Conservation (phyloP, 345 rosid genomes). For the Leavenworthia alabamica region DNA sequence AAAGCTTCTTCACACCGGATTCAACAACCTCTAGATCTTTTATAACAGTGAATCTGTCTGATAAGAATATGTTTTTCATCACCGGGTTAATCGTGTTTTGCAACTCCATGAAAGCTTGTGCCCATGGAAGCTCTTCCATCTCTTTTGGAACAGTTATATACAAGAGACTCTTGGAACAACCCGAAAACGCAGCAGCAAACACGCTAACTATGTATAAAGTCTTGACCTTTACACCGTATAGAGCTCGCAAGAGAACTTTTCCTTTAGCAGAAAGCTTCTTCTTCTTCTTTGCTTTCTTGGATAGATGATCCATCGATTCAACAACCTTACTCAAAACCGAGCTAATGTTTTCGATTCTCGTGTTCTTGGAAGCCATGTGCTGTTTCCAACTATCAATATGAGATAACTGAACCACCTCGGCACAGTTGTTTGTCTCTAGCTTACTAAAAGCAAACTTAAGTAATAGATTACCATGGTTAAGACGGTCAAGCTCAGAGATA, state of each 20-base stretch:
- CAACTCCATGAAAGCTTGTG: constrained; percentile 46
- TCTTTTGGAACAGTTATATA: constrained; percentile 37
- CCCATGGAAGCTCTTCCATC: constrained; percentile 47
- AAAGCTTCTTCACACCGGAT: constrained; percentile 43
- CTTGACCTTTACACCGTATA: constrained; percentile 69
- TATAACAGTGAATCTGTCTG: constrained; percentile 31
- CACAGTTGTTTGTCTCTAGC: constrained; percentile 41
- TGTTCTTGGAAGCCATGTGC: constrained; percentile 48
- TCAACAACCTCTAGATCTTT: constrained; percentile 61
- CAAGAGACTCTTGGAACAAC: constrained; percentile 42
- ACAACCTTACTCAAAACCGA: constrained; percentile 43
- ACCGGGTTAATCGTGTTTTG: constrained; percentile 41
- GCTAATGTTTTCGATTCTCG: constrained; percentile 42
- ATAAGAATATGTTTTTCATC: constrained; percentile 39
- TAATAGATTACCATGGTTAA: constrained; percentile 63
- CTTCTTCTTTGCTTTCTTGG: constrained; percentile 51
- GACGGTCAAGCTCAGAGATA: constrained; percentile 59
- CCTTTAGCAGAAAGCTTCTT: constrained; percentile 60
- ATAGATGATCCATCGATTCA: constrained; percentile 32
- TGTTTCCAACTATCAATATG: constrained; percentile 62
- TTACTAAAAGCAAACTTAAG: constrained; percentile 61
- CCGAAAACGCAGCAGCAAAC: constrained; percentile 65
- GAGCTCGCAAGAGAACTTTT: constrained; percentile 65
- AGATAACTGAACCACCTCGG: constrained; percentile 20
- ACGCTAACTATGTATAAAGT: constrained; percentile 57